A percentile compares a stretch with the other conserved stretches of the same genome.
Evolutionary conservation across 2,329 filamentous ascomycete genomes (phyloP).

Genomic region (Pestalotiopsis sp.): DNA sequence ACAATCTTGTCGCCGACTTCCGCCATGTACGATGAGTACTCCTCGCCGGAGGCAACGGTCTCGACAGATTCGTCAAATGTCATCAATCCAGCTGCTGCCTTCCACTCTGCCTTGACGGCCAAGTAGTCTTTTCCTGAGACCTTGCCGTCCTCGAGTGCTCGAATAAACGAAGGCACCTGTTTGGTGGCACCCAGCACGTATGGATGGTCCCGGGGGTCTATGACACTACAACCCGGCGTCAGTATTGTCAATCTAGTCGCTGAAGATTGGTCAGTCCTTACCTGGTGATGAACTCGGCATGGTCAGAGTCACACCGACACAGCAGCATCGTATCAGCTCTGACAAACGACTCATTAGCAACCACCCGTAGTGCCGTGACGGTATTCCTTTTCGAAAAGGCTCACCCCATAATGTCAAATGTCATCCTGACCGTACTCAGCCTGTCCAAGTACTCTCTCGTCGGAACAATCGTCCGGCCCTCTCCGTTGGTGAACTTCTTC

Average conservation of each 20-base stretch:
- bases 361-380: too few species aligned
- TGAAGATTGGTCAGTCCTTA: background rate
- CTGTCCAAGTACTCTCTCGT: constrained; percentile 38
- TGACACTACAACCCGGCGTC: constrained; percentile 21
- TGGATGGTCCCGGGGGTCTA: constrained; percentile 37
- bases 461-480: constrained; percentile 39
- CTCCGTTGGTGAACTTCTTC: constrained; percentile 42
- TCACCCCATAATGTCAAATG: constrained; percentile 38
- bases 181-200: constrained; percentile 39
- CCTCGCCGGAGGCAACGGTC: constrained; percentile 21
- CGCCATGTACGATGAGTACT: constrained; percentile 26
- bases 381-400: background rate
- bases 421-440: constrained; percentile 36
- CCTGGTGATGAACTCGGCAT: constrained; percentile 37
- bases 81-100: constrained; percentile 27
- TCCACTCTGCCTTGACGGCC: constrained; percentile 31
- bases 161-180: constrained; percentile 26
- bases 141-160: constrained; percentile 24
- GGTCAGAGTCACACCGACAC: constrained; percentile 37
- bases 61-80: constrained; percentile 37
- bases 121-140: constrained; percentile 25
- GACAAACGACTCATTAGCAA: background rate
- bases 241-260: background rate
- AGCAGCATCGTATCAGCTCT: constrained; percentile 37
- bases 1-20: constrained; percentile 7